Conservation (phyloP, 2,329 filamentous ascomycete species). For the Talaromyces marneffei region DNA sequence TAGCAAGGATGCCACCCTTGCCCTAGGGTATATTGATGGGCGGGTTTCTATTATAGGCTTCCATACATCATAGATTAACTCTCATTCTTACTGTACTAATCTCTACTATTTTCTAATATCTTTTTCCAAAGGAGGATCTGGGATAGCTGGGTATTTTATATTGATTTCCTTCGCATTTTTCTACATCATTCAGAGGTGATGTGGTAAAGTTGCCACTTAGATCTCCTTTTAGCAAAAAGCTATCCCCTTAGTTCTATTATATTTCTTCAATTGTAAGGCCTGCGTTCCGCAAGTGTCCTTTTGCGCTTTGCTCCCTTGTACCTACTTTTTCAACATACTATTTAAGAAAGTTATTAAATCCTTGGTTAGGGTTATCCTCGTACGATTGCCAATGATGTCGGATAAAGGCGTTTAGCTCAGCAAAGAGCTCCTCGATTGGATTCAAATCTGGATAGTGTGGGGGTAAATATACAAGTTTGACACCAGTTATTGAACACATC, state of each 20-base stretch:
- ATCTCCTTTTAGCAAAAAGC: too few species aligned
- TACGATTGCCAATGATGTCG: conserved; percentile 22
- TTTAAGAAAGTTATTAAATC: conserved; percentile 20
- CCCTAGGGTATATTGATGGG: conserved; percentile 8
- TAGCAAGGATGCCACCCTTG: not conserved
- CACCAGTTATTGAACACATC: not conserved
- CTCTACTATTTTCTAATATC: not conserved
- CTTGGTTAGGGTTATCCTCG: conserved; percentile 16
- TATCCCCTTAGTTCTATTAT: too few species aligned
- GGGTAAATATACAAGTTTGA: conserved; percentile 18
- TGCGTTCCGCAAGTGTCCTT: conserved; percentile 26
- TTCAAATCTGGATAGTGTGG: conserved; percentile 31
- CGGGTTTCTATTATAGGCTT: conserved; percentile 1
- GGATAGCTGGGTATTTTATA: too few species aligned
- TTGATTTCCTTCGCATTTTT: too few species aligned
- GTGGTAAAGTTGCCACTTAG: too few species aligned
- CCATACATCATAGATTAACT: conserved; percentile 1
- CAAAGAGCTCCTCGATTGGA: conserved; percentile 31
- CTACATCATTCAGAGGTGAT: too few species aligned
- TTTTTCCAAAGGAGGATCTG: not conserved
- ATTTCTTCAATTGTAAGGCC: too few species aligned
- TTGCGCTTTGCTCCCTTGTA: conserved; percentile 19
- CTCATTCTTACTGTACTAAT: not conserved
- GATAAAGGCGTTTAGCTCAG: conserved; percentile 29
- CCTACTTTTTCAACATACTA: conserved; percentile 26